A percentile compares a stretch with the other conserved stretches of the same genome.
phyloP scores from a whole-genome alignment of 2,329 filamentous ascomycete species.

The Neonectria coccinea region DNA sequence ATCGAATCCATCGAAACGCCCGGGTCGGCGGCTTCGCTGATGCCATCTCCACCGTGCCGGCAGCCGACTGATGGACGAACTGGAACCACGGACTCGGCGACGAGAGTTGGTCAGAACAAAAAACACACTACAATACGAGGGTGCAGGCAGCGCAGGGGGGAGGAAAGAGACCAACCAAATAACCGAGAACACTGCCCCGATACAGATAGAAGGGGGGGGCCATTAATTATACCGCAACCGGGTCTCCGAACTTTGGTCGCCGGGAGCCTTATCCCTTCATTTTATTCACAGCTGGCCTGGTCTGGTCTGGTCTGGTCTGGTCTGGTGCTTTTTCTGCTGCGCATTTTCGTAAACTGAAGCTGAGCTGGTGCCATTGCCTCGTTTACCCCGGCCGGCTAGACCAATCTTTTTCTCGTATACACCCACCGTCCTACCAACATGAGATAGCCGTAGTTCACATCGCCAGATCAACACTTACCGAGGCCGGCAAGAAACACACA shows the following conservation, averaged over 20 bases:
- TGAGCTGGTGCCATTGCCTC: no score
- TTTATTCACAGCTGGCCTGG: neutral
- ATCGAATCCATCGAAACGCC: neutral
- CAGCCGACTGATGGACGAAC: neutral
- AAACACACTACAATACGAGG: neutral
- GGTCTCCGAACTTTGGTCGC: neutral
- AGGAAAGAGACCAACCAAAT: neutral
- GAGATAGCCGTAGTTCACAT: neutral
- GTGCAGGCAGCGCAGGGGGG: neutral
- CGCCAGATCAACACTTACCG: neutral
- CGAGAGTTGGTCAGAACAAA: no score
- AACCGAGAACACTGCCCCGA: neutral
- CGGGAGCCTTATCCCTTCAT: neutral
- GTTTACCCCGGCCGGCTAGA: no score
- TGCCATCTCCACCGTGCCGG: conserved; percentile 1
- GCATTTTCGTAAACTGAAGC: neutral
- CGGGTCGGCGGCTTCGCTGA: neutral
- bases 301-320: no score
- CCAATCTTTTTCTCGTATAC: neutral
- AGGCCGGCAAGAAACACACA: neutral
- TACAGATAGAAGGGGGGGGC: neutral
- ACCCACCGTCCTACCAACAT: neutral
- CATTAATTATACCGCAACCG: neutral
- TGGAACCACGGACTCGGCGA: no score
- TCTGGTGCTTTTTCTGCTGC: no score